Evolutionary conservation across 345 rosid genomes (phyloP).

Genomic region (Pistacia vera): DNA sequence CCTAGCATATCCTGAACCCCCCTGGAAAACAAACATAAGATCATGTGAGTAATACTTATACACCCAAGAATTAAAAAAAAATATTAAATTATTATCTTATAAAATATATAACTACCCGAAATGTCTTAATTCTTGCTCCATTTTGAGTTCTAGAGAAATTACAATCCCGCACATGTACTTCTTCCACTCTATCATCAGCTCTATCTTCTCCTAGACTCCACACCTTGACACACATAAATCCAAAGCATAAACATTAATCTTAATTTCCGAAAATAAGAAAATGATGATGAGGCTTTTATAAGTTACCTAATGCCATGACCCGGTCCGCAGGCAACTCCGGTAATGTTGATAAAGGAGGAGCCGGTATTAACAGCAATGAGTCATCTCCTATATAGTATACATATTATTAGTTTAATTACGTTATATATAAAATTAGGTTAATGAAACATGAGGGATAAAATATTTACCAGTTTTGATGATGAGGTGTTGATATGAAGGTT

Average conservation of each 20-base stretch:
- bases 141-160: conserved; percentile 36
- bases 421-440: background rate
- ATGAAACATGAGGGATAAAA: too few relatives aligned
- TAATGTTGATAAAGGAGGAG: conserved; percentile 31
- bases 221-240: conserved; percentile 26
- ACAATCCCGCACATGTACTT: conserved; percentile 39
- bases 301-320: conserved; percentile 66
- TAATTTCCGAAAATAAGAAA: background rate
- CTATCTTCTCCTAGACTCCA: conserved; percentile 58
- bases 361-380: conserved; percentile 40
- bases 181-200: conserved; percentile 32
- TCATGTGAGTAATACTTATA: background rate
- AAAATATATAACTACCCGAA: conserved; percentile 31
- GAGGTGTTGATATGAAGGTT: conserved; percentile 21
- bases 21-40: conserved; percentile 10
- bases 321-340: conserved; percentile 53
- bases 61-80: too few relatives aligned
- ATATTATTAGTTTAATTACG: background rate
- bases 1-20: conserved; percentile 33
- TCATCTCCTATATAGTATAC: conserved; percentile 46
- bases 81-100: too few relatives aligned
- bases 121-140: conserved; percentile 68
- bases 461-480: conserved; percentile 40
- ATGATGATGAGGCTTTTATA: background rate
- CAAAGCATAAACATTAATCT: background rate